Base-by-base conservation (phyloP, 225 moss, liverwort and hornwort species). In the Sphagnum tenellum region DNA sequence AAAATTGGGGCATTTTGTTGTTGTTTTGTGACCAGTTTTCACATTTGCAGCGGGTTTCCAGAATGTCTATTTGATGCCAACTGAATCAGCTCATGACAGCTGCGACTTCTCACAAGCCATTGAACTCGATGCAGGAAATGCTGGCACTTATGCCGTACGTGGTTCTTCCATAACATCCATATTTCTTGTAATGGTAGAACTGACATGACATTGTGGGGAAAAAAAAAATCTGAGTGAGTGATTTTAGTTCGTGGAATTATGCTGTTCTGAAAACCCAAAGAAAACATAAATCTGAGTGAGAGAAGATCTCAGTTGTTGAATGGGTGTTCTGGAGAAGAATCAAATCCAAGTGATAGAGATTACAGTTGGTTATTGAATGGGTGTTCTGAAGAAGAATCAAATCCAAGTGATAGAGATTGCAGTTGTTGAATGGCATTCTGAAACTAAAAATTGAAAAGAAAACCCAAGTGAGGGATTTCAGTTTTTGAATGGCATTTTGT, bases 41-140 rank as follows among this genome's bases (percentile, higher is more conserved):
- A 8, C 68, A 29, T 69, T 11, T 45, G 3, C 60, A n/a, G 13
- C 48, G 50, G 58, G 57, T 44, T 69, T 44, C 48, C 68, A 69
- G 48, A 59, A 50, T 46, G 50, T 69, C 12, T 44, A 59, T 11
- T 44, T 8, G 10, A 8, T 69, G 49, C 58, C 58, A 2, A 7
- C 68, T 2, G 9, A 47, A 48, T 12, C 8, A 48, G 68, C 68
- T 2, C 45, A 13, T 29, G 50, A 69, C 9, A 12, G 3, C 4
- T 69, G 68, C 12, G 49, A 69, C 45, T 69, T 69, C 12, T 59
- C 57, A 2, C 57, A 69, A n/a, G 68, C 68, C 11, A 60, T 49
- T 14, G 14, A 47, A 7, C 60, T 69, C 14, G 68, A 69, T 60
- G 60, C 59, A 9, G 68, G 60, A 10, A 49, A 13, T 51, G 44